Evolutionary conservation across 2,329 filamentous ascomycete genomes (phyloP), one percentile per base, ranked within the genome.

Genomic region (Hysterium pulicare): DNA sequence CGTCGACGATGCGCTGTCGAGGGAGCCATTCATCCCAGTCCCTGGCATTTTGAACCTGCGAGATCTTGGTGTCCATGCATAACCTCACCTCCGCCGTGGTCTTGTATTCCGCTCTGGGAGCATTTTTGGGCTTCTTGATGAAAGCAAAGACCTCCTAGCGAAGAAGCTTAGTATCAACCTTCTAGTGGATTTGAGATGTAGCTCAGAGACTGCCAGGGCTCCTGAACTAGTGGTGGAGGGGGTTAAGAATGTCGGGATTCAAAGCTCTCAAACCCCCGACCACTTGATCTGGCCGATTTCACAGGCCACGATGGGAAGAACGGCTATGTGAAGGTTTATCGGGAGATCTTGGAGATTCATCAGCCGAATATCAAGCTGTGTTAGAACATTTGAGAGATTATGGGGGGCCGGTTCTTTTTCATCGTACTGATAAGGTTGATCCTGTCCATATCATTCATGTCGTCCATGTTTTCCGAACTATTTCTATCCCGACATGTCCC

Each of bases 311-410:
- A 40, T 16, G 47, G 43, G 15, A 36, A 33, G 19, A 40, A 31
- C 11, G 53, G 40, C 16, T 57, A 49, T 42, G 35, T 47, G 36
- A 42, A 44, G 13, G 41, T 51, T 17, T 52, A 57, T 41, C 33
- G 33, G 19, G 50, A 52, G 23, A 30, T 54, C 5, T 32, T 53
- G 28, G 38, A 45, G 17, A 42, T 51, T 20, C 30, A 53, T 32
- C 23, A 30, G 33, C 37, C 34, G 13, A 46, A 34, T 39, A 40
- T 55, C 35, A 43, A 35, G 24, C 4, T 8, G 46, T 44, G n/a
- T 24, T 57, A 26, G 45, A 46, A 44, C 45, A 42, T 44, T 26
- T 53, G 5, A 30, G 42, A 20, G 50, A 53, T 40, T 36, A 39
- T 28, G 33, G 26, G 21, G 28, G 36, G 17, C 23, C 42, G 24